A percentile compares a stretch with the other conserved stretches of the same genome.
Conservation (phyloP, 768 basidiomycete genomes). For the Rossbeevera mucosa region DNA sequence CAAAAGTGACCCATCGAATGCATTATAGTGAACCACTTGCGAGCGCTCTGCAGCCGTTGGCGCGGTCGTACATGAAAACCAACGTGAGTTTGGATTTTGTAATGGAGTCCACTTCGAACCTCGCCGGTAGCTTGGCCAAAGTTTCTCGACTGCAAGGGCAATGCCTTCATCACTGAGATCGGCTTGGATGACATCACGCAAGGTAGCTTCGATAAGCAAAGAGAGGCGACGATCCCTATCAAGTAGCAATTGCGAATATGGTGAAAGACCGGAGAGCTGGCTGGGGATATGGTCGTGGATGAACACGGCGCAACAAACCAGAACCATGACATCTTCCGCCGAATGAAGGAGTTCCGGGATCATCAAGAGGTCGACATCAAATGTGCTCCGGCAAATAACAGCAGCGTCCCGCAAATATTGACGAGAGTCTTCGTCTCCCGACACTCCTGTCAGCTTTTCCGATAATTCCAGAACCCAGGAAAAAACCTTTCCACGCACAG, state of each 20-base stretch:
- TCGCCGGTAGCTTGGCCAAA: slow-evolving; percentile 26
- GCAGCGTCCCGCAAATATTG: slow-evolving; percentile 34
- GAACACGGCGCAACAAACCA: slow-evolving; percentile 23
- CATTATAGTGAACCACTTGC: slow-evolving; percentile 21
- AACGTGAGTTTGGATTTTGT: slow-evolving; percentile 13
- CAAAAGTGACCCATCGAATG: slow-evolving; percentile 25
- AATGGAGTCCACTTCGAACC: slow-evolving; percentile 19
- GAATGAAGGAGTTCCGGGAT: slow-evolving; percentile 14
- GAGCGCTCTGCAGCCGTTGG: slow-evolving; percentile 4
- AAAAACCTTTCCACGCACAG: slow-evolving; percentile 30
- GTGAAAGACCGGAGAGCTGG: slow-evolving; percentile 1
- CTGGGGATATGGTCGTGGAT: slow-evolving; percentile 25
- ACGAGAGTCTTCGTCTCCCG: slow-evolving; percentile 14
- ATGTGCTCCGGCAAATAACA: slow-evolving; percentile 34
- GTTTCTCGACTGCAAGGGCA: slow-evolving; percentile 12
- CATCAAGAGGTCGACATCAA: slow-evolving; percentile 22
- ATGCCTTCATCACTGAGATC: slow-evolving; percentile 9
- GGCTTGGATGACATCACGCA: slow-evolving; percentile 3
- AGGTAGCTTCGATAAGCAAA: slow-evolving; percentile 15
- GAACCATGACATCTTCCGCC: slow-evolving; percentile 20
- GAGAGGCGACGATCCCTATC: slow-evolving; percentile 32
- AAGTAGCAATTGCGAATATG: slow-evolving; percentile 16
- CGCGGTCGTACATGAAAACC: slow-evolving; percentile 22
- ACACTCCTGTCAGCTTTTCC: slow-evolving; percentile 14
- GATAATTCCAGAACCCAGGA: slow-evolving; percentile 37